Percentiles rank a stretch among this genome's conserved stretches.
These are phyloP conservation scores for Elongisporangium prolatum DNA, from an alignment of 352 stramenopile species.

Conservation along the genomic window DNA sequence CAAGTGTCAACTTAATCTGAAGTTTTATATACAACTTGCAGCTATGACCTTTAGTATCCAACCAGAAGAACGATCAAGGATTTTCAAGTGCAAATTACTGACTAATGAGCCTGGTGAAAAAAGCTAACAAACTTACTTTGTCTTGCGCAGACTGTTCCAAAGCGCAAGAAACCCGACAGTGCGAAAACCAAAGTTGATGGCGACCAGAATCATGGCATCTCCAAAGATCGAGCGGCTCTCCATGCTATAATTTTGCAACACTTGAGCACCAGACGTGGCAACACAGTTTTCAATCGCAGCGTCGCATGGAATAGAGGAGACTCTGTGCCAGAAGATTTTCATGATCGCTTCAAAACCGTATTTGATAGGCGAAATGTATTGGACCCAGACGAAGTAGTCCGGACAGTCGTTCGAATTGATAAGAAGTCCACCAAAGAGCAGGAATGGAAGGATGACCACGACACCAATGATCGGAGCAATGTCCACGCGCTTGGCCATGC, in stretches of 20 bases:
- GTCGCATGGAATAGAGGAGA: conserved; percentile 30
- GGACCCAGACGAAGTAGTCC: conserved; percentile 50
- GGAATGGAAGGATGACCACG: conserved; percentile 28
- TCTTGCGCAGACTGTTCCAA: neutral
- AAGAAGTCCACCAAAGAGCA: conserved; percentile 37
- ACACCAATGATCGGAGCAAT: conserved; percentile 29
- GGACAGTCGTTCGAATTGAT: conserved; percentile 39
- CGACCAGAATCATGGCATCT: conserved; percentile 31
- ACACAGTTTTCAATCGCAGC: conserved; percentile 23
- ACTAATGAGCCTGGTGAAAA: neutral
- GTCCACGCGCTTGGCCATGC: conserved; percentile 18
- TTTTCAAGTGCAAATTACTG: too few relatives aligned
- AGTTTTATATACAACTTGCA: neutral
- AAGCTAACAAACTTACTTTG: neutral
- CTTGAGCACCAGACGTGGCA: conserved; percentile 22
- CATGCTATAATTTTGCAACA: conserved; percentile 49
- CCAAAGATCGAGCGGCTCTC: conserved; percentile 23
- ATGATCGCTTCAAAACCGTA: conserved; percentile 47
- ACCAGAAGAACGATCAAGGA: neutral
- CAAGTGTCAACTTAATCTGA: neutral
- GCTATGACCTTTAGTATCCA: neutral
- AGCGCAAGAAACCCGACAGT: conserved; percentile 26
- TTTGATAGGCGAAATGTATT: conserved; percentile 55
- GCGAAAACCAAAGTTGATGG: conserved; percentile 27
- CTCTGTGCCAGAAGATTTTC: conserved; percentile 41